Evolutionary conservation across 768 basidiomycete genomes (phyloP).

Genomic region (Lentinula boryana): DNA sequence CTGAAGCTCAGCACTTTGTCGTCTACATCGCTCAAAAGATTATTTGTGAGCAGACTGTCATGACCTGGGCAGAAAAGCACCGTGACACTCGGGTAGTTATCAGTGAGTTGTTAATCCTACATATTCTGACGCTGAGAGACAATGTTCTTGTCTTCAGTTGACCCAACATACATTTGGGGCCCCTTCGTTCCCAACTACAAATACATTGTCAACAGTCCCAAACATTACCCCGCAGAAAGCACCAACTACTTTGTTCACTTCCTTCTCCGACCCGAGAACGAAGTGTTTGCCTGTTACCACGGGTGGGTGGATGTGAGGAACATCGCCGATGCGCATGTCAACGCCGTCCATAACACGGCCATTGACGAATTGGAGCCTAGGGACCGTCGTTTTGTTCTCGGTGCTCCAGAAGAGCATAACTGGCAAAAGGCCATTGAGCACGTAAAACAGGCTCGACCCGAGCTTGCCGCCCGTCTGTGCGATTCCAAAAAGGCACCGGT

Average conservation of each 20-base stretch:
- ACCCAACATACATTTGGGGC: constrained; percentile 5
- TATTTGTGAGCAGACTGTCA: constrained; percentile 18
- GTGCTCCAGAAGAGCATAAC: constrained; percentile 3
- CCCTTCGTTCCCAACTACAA: constrained; percentile 7
- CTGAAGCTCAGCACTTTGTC: neutral
- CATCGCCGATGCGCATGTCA: constrained; percentile 5
- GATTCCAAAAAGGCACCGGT: neutral
- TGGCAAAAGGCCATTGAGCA: constrained; percentile 2
- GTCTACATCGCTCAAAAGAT: constrained; percentile 20
- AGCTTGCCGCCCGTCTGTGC: constrained; percentile 1
- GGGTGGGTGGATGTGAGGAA: constrained; percentile 5
- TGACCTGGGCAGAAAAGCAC: constrained; percentile 21
- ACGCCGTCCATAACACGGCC: neutral
- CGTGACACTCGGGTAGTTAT: constrained; percentile 3
- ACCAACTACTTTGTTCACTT: constrained; percentile 3
- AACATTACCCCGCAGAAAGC: neutral
- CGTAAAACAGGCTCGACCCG: constrained; percentile 4
- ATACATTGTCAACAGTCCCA: neutral
- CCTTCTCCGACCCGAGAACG: constrained; percentile 3
- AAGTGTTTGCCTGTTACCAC: neutral
- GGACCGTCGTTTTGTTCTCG: neutral
- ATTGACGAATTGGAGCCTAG: neutral
- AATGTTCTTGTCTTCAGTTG: neutral
- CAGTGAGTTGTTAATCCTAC: neutral
- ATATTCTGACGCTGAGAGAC: neutral